Conservation (phyloP, 1,284 basidiomycete genomes). For the Trichosporon sp. region DNA sequence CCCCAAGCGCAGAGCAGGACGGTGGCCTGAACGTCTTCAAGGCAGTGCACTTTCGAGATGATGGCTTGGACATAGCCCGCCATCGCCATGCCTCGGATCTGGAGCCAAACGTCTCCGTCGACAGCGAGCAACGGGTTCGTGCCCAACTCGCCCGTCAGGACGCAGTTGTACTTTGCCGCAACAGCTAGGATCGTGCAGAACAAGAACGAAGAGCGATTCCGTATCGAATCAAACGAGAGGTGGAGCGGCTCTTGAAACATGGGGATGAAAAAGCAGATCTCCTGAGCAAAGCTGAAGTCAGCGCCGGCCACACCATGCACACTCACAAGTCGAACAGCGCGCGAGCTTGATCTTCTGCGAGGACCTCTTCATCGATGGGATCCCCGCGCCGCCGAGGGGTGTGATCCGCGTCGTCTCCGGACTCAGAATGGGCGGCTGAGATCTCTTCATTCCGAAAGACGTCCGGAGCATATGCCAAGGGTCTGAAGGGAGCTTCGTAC, state of each 20-base stretch:
- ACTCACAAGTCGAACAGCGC: constrained; percentile 23
- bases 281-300: constrained; percentile 18
- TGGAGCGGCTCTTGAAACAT: constrained; percentile 20
- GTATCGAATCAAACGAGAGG: constrained; percentile 21
- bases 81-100: constrained; percentile 21
- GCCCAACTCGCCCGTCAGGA: not conserved
- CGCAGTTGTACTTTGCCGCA: constrained; percentile 21
- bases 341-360: constrained; percentile 15
- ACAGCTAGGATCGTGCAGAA: constrained; percentile 25
- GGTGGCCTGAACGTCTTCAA: constrained; percentile 25
- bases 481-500: constrained; percentile 24
- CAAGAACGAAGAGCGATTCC: constrained; percentile 22
- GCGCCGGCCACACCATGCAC: not conserved
- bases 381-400: constrained; percentile 14
- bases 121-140: constrained; percentile 2
- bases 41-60: constrained; percentile 26
- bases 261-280: constrained; percentile 25
- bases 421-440: constrained; percentile 3
- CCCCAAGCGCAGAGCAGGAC: constrained; percentile 23
- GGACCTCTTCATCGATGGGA: constrained; percentile 23
- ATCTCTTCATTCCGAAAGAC: constrained; percentile 24
- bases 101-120: constrained; percentile 18
- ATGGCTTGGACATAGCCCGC: constrained; percentile 26
- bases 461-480: constrained; percentile 24
- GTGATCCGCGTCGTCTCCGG: constrained; percentile 16